Conservation (phyloP, 2,329 filamentous ascomycete genomes). For the Aspergillus tubingensis region DNA sequence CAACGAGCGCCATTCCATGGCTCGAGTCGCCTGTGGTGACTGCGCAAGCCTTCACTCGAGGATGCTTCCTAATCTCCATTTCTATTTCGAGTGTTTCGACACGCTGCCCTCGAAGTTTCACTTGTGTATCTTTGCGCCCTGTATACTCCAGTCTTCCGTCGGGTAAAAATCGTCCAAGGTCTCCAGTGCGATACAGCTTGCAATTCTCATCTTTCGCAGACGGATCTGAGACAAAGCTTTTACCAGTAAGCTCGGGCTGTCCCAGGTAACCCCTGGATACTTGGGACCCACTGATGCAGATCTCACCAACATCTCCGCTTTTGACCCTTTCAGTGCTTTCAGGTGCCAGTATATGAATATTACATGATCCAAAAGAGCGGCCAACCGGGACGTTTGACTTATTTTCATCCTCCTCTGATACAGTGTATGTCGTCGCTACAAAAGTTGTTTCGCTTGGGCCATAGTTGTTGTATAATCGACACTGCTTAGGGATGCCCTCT, state of each 20-base stretch:
- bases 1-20: background rate
- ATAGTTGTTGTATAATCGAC: background rate
- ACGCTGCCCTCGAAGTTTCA: slow-evolving; percentile 7
- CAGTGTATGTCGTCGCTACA: background rate
- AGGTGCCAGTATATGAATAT: background rate
- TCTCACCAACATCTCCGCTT: background rate
- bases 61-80: background rate
- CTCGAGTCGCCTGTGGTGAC: background rate
- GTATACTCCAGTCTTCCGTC: background rate
- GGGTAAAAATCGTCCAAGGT: background rate
- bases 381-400: background rate
- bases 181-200: background rate
- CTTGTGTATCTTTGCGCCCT: background rate
- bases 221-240: background rate
- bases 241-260: background rate
- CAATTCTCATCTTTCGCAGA: background rate
- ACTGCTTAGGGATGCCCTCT: background rate
- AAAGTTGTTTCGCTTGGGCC: slow-evolving; percentile 6
- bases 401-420: background rate
- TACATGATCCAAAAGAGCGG: background rate
- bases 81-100: slow-evolving; percentile 7
- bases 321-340: background rate
- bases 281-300: background rate
- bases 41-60: background rate
- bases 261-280: slow-evolving; percentile 4